Evolutionary conservation across 108 stramenopile genomes (phyloP).

Genomic region (Cafeteria roenbergensis): DNA sequence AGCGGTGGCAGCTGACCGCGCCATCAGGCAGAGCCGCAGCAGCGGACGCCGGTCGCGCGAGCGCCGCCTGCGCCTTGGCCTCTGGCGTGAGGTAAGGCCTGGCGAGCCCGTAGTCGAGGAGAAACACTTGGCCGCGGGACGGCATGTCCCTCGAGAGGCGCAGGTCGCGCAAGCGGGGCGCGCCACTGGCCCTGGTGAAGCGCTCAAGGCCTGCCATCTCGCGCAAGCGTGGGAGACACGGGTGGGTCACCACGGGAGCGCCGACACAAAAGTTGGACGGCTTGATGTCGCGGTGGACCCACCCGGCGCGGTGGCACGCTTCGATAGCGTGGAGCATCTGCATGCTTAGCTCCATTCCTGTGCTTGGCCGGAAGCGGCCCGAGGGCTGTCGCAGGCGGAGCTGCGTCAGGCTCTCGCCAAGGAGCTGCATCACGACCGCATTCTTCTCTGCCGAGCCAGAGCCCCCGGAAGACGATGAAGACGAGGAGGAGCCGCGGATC

Average conservation of each 20-base stretch:
- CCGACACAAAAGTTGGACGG: not conserved
- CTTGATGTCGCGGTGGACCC: not conserved
- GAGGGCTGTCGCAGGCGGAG: not conserved
- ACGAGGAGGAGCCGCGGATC: no score
- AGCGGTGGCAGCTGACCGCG: not conserved
- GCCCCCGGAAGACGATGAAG: no score
- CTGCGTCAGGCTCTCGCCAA: not conserved
- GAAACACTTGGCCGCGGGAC: no score
- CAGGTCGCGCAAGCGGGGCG: no score
- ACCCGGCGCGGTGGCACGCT: not conserved
- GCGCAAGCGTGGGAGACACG: not conserved
- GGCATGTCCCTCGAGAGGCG: no score
- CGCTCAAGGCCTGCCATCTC: no score
- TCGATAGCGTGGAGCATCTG: not conserved
- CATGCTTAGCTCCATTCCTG: not conserved
- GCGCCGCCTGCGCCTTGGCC: no score
- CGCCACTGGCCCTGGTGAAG: no score
- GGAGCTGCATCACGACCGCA: constrained; percentile 3
- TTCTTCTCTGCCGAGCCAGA: no score
- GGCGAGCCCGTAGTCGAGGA: not conserved
- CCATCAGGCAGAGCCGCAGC: no score
- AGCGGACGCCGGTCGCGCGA: no score
- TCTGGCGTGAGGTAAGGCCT: not conserved
- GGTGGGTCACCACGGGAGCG: not conserved
- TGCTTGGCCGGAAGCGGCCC: not conserved